phyloP scores from a whole-genome alignment of 108 stramenopile species.

The Asterionellopsis glacialis region DNA sequence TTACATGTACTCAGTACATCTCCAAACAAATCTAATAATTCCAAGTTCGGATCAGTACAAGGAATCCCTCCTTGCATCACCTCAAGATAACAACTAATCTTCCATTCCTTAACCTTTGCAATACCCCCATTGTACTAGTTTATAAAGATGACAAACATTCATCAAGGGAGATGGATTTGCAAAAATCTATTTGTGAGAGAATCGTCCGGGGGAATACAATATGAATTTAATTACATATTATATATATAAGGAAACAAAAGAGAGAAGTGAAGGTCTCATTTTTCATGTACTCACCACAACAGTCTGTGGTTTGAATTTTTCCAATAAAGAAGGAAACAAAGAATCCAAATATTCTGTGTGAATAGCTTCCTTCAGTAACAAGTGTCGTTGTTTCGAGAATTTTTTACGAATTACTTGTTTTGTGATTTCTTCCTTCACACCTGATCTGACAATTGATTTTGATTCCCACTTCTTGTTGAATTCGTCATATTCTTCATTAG shows the following conservation, averaged over 20 bases:
- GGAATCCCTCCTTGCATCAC: slow-evolving; percentile 87
- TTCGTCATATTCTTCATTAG: too few species aligned
- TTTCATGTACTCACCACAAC: slow-evolving; percentile 29
- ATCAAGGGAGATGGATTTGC: neutral
- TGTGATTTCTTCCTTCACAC: slow-evolving; percentile 44
- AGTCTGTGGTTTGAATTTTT: slow-evolving; percentile 71
- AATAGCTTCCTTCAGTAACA: slow-evolving; percentile 58
- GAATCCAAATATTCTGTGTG: slow-evolving; percentile 66
- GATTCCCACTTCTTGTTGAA: too few species aligned
- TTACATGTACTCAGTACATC: slow-evolving; percentile 72
- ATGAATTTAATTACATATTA: neutral
- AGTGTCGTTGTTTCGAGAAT: slow-evolving; percentile 72
- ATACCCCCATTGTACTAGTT: slow-evolving; percentile 84
- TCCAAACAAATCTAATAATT: slow-evolving; percentile 40
- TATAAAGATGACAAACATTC: neutral
- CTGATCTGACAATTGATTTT: slow-evolving; percentile 16
- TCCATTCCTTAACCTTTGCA: slow-evolving; percentile 84
- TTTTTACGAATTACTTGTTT: slow-evolving; percentile 75
- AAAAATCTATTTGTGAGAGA: neutral
- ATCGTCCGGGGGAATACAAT: neutral
- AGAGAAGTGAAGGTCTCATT: neutral
- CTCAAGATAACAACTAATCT: slow-evolving; percentile 87
- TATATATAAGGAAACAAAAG: neutral
- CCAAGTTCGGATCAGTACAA: slow-evolving; percentile 64
- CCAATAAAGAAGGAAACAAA: slow-evolving; percentile 58